These are phyloP conservation scores for Myochromella boudieri DNA, from an alignment of 768 basidiomycete species.

Conservation along the genomic window DNA sequence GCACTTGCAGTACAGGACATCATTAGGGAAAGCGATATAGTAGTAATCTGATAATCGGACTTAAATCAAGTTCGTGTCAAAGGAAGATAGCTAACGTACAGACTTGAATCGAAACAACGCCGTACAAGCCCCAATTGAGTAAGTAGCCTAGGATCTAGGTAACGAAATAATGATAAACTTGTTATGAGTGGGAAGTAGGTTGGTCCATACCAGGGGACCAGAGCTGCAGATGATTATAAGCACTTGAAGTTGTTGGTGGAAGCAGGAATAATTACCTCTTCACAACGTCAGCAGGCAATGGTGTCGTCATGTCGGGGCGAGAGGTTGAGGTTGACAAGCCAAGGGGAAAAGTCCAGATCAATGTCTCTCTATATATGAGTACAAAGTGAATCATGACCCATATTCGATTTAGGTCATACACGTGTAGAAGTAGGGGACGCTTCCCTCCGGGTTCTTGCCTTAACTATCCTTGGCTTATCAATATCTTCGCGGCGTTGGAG, in stretches of 20 bases:
- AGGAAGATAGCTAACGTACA: slow-evolving; percentile 18
- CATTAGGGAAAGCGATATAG: slow-evolving; percentile 30
- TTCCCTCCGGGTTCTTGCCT: no score
- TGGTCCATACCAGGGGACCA: slow-evolving; percentile 19
- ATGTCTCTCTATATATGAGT: not conserved
- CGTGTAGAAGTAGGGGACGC: no score
- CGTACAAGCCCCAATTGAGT: slow-evolving; percentile 28
- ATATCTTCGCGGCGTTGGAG: no score
- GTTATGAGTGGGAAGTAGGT: not conserved
- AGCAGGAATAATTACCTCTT: slow-evolving; percentile 10
- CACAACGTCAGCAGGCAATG: slow-evolving; percentile 14
- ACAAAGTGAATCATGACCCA: not conserved
- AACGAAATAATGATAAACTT: not conserved
- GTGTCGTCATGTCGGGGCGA: slow-evolving; percentile 8
- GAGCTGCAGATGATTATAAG: slow-evolving; percentile 10
- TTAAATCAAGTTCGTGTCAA: not conserved
- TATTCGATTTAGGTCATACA: not conserved
- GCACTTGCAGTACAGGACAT: slow-evolving; percentile 21
- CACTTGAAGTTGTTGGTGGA: not conserved
- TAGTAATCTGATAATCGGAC: slow-evolving; percentile 24
- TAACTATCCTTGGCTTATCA: no score
- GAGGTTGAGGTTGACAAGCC: not conserved
- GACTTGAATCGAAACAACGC: slow-evolving; percentile 29
- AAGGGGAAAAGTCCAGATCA: not conserved
- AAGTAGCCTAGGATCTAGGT: slow-evolving; percentile 28